A percentile compares a stretch with the other conserved stretches of the same genome.
Evolutionary conservation across 176 grass and related monocot species (phyloP).

Genomic region (Oryza officinalis): DNA sequence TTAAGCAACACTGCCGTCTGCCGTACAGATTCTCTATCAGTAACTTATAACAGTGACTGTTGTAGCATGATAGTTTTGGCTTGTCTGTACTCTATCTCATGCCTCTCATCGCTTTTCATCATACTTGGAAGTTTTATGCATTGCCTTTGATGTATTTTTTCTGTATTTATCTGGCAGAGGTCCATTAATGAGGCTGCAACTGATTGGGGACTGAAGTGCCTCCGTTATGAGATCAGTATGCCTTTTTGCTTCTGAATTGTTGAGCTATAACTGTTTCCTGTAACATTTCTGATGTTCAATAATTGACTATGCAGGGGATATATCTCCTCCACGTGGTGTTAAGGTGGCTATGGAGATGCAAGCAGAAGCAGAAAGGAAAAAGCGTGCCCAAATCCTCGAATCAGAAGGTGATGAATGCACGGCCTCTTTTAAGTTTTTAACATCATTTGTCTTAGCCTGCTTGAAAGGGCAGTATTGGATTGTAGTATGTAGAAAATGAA

Average conservation of each 20-base stretch:
- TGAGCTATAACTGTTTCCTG: neutral
- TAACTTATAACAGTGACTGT: neutral
- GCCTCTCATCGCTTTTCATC: neutral
- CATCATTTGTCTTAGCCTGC: neutral
- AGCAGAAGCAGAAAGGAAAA: constrained; percentile 96
- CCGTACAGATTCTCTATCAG: neutral
- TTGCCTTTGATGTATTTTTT: constrained; percentile 9
- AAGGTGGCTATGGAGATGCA: constrained; percentile 99
- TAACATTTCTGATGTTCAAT: constrained; percentile 32
- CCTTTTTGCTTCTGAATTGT: neutral
- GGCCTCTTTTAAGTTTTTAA: constrained; percentile 4
- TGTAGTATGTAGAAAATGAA: neutral
- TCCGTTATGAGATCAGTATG: constrained; percentile 97
- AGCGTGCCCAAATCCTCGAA: constrained; percentile 90
- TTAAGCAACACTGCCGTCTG: neutral
- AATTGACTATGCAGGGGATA: constrained; percentile 67
- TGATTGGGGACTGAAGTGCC: constrained; percentile 88
- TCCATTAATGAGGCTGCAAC: constrained; percentile 87
- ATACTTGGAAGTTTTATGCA: neutral
- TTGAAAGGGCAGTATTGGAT: neutral
- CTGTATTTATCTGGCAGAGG: constrained; percentile 52
- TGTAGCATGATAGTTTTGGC: neutral
- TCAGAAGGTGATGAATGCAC: constrained; percentile 77
- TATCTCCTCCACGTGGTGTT: constrained; percentile 79
- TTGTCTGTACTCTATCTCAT: neutral